Evolutionary conservation across 148 eudicot species (phyloP).

Genomic region (Fagopyrum esculentum): DNA sequence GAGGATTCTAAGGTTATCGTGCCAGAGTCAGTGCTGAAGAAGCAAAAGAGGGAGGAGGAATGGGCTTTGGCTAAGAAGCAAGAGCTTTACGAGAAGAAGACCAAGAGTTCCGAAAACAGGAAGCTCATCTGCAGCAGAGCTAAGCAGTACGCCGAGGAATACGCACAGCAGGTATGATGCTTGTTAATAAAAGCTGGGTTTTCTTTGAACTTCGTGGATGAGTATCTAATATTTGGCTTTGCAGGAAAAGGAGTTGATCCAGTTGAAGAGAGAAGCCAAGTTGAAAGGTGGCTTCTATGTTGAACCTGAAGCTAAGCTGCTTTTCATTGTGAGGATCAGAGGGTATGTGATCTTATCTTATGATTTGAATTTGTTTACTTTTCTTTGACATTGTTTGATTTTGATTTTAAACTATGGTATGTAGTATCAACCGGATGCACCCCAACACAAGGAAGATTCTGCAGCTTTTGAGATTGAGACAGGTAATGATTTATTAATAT

Average conservation of each 20-base stretch:
- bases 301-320: conserved; percentile 63
- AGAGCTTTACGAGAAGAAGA: conserved; percentile 35
- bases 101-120: conserved; percentile 61
- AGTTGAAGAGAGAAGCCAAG: conserved; percentile 56
- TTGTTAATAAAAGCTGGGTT: background rate
- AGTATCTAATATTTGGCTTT: background rate
- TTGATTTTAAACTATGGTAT: background rate
- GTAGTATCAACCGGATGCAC: conserved; percentile 73
- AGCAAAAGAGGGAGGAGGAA: conserved; percentile 69
- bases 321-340: conserved; percentile 55
- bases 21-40: conserved; percentile 81
- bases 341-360: conserved; percentile 29
- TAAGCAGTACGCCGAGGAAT: conserved; percentile 57
- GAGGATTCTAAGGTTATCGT: conserved; percentile 33
- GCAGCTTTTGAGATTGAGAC: conserved; percentile 15
- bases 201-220: background rate
- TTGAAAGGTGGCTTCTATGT: conserved; percentile 63
- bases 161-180: conserved; percentile 38
- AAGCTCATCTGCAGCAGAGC: conserved; percentile 61
- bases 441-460: conserved; percentile 27
- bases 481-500: background rate
- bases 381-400: background rate
- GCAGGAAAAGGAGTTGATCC: conserved; percentile 49
- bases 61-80: conserved; percentile 62
- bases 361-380: background rate